Base-by-base conservation (phyloP, 306 rosid genomes). In the Fagus crenata region DNA sequence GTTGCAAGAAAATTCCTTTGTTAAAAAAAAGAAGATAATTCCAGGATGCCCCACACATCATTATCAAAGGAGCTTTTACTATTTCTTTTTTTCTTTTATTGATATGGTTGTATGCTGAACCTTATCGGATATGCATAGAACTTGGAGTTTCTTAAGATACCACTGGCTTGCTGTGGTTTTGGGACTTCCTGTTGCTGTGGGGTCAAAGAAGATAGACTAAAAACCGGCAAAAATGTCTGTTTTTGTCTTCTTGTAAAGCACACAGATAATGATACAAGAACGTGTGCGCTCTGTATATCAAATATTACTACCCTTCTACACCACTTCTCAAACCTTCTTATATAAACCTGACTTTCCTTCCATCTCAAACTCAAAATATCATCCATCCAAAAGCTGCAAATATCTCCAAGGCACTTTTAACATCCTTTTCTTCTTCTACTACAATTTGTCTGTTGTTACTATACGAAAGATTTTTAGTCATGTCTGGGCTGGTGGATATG, bases 401-500 rank as follows among this genome's bases (percentile, higher is more conserved):
- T 32, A 54, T 43, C 37, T 49, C 61, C 15, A 33, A 71, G 39
- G 28, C 33, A 22, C 35, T 9, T 49, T 1, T 58, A 7, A 55
- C 11, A n/a, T 1, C 61, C 31, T 55, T 55, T 18, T 2, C 61
- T 55, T 7, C 31, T 63, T 5, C 37, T 28, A 9, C 11, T 15
- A 13, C 46, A 36, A 15, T 64, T 64, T 64, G 17, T 37, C 8
- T 56, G 2, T 56, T 56, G 12, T 18, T 5, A 28, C 35, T 1
- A 4, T 49, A n/a, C 55, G 54, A 41, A 58, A 58, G 61, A 70
- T 58, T 67, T 54, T 39, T 12, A 61, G 74, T 59, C 8, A 91
- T 88, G 97, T 87, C 93, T 76, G 87, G 84, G 17, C 60, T 85
- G 64, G 77, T 85, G 31, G 92, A 87, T 75, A 80, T 71, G 33